Conservation (phyloP, 176 grass and related monocot genomes). For the Thinopyrum elongatum region DNA sequence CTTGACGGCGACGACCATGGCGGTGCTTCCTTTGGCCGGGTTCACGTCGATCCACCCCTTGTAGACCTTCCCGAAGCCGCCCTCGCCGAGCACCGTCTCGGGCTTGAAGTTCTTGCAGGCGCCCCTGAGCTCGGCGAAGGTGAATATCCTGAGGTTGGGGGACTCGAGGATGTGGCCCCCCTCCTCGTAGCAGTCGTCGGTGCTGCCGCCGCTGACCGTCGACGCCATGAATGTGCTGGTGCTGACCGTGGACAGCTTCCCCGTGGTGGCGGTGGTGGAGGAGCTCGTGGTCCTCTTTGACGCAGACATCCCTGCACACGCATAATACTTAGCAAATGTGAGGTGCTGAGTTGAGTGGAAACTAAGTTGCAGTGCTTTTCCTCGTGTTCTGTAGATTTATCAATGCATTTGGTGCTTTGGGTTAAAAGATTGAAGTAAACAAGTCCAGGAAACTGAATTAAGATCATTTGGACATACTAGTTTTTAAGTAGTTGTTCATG, state of each 20-base stretch:
- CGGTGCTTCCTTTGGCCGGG: conserved; percentile 35
- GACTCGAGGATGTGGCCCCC: conserved; percentile 72
- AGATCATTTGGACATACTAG: not conserved
- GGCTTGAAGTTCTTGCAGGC: conserved; percentile 69
- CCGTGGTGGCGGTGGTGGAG: conserved; percentile 45
- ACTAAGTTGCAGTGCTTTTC: not conserved
- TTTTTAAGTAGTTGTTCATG: not conserved
- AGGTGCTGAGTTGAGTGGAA: not conserved
- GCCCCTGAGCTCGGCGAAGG: conserved; percentile 59
- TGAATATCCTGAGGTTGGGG: conserved; percentile 62
- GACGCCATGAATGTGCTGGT: conserved; percentile 57
- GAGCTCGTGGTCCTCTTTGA: conserved; percentile 64
- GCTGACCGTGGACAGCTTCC: conserved; percentile 52
- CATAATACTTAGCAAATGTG: not conserved
- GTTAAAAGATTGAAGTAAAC: not conserved
- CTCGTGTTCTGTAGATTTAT: not conserved
- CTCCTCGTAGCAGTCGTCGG: conserved; percentile 26
- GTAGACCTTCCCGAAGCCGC: conserved; percentile 87
- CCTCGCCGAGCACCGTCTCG: conserved; percentile 72
- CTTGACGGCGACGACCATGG: conserved; percentile 72
- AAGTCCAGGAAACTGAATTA: not conserved
- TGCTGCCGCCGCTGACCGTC: conserved; percentile 39
- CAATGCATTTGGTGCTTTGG: not conserved
- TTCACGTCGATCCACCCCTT: conserved; percentile 90
- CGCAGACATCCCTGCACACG: conserved; percentile 46